A percentile compares a stretch with the other conserved stretches of the same genome.
Conservation (phyloP, 192 early-diverging fungal species). For the Coemansia sp. region DNA sequence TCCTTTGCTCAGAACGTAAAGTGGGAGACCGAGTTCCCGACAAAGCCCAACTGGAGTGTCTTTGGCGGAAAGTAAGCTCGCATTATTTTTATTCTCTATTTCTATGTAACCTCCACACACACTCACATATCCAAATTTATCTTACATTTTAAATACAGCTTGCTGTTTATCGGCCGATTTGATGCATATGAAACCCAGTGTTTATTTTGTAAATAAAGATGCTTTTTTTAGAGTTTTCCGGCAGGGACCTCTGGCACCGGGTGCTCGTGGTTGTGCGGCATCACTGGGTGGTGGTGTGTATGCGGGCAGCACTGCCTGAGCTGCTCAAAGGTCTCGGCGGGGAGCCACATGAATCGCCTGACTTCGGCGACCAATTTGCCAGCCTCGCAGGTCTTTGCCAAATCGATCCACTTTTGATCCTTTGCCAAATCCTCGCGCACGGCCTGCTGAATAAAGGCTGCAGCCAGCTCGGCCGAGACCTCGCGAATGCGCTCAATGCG, state of each 20-base stretch:
- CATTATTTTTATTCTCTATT: neutral
- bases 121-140: neutral
- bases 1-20: conserved; percentile 58
- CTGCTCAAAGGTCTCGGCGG: conserved; percentile 48
- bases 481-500: conserved; percentile 81
- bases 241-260: neutral
- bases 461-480: conserved; percentile 76
- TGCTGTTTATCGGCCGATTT: neutral
- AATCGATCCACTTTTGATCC: conserved; percentile 28
- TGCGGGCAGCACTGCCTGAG: conserved; percentile 20
- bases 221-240: neutral
- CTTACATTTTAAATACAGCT: conserved; percentile 2
- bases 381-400: conserved; percentile 15
- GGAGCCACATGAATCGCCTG: conserved; percentile 47
- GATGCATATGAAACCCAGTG: neutral
- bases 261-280: conserved; percentile 23
- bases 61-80: conserved; percentile 46
- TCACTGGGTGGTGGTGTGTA: conserved; percentile 18
- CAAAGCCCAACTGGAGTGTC: conserved; percentile 57
- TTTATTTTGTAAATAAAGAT: neutral
- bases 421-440: conserved; percentile 58
- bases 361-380: conserved; percentile 27
- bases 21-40: conserved; percentile 57
- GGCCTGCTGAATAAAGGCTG: conserved; percentile 69
- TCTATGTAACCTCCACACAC: neutral